Base-by-base conservation (phyloP, 2,329 filamentous ascomycete species). In the Stylonectria norvegica region DNA sequence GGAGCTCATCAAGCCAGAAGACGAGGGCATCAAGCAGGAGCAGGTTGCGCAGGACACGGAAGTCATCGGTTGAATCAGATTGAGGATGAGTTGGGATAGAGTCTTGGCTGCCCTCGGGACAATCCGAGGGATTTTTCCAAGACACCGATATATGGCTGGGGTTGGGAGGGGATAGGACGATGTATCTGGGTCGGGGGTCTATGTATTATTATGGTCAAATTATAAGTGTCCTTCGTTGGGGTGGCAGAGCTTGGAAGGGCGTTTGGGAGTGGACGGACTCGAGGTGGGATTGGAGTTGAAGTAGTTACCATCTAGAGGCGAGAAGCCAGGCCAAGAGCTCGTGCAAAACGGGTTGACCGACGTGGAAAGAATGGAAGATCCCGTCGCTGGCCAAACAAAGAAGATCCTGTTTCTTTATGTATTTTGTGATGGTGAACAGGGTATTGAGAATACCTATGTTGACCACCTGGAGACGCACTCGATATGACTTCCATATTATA, bases 1-100 rank as follows among this genome's bases (percentile, higher is more conserved):
- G 60, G 88, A 95, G 66, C 68, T 87, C 36, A 81, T 94, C 46
- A 76, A 87, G 44, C 82, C 86, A 0, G 76, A 68, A 16, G 64
- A 64, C 28, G 55, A 56, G 31, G 60, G 55, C 10, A 57, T 60
- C 47, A 66, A 64, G 44, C 64, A 66, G 28, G 73, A 72, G 19
- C 41, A 56, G 27, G 55, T 53, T 27, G 60, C 58, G 45, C 62
- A 65, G 30, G 67, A 68, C 45, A 56, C 60, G 23, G 64, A 72
- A 43, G 60, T 68, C 17, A 63, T 68, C 44, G 63, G 50, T 41
- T 60, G 47, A 56, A 50, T n/a, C 27, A 20, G 31, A 33, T 33
- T 15, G 28, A 30, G 15, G 28, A 30, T 14, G 28, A 30, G 8
- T 15, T 14, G 14, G n/a, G 18, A 30, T n/a, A 30, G 14, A 30